Evolutionary conservation across 2,329 filamentous ascomycete genomes (phyloP).

Genomic region (Ophiosphaerella korrae): DNA sequence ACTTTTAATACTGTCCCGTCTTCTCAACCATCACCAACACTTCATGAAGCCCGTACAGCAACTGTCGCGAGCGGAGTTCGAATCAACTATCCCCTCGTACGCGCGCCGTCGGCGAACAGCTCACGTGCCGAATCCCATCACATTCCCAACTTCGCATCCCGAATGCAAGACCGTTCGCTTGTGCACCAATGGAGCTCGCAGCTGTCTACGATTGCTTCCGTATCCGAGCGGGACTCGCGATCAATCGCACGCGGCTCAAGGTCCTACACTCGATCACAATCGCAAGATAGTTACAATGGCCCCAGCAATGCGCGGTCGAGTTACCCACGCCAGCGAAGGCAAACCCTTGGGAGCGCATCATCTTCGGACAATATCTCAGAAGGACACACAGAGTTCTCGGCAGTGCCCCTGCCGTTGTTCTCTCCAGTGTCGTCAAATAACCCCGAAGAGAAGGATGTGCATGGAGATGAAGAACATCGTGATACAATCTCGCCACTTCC

Average conservation of each 20-base stretch:
- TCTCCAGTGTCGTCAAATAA: slow-evolving; percentile 28
- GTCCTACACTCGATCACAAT: slow-evolving; percentile 39
- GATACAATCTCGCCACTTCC: slow-evolving; percentile 48
- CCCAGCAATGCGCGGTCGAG: slow-evolving; percentile 27
- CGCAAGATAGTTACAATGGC: slow-evolving; percentile 36
- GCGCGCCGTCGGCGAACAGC: slow-evolving; percentile 43
- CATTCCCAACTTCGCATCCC: slow-evolving; percentile 41
- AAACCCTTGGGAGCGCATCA: slow-evolving; percentile 42
- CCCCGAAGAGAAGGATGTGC: slow-evolving; percentile 39
- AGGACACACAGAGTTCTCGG: slow-evolving; percentile 37
- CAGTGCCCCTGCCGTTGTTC: slow-evolving; percentile 45
- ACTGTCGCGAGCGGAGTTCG: slow-evolving; percentile 41
- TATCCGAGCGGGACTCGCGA: slow-evolving; percentile 44
- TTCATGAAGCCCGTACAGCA: slow-evolving; percentile 44
- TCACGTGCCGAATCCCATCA: slow-evolving; percentile 43
- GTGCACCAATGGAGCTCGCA: slow-evolving; percentile 49
- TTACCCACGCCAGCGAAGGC: slow-evolving; percentile 34
- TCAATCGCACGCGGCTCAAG: slow-evolving; percentile 39
- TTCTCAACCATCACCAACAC: slow-evolving; percentile 34
- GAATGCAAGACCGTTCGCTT: slow-evolving; percentile 46
- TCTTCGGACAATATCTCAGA: slow-evolving; percentile 41
- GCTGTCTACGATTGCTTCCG: slow-evolving; percentile 46
- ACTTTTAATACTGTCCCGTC: slow-evolving; percentile 26
- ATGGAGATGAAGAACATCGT: slow-evolving; percentile 37
- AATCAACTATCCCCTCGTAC: slow-evolving; percentile 45